Base-by-base conservation (phyloP, 371 early-diverging fungal genomes). In the Batrachochytrium dendrobatidis region DNA sequence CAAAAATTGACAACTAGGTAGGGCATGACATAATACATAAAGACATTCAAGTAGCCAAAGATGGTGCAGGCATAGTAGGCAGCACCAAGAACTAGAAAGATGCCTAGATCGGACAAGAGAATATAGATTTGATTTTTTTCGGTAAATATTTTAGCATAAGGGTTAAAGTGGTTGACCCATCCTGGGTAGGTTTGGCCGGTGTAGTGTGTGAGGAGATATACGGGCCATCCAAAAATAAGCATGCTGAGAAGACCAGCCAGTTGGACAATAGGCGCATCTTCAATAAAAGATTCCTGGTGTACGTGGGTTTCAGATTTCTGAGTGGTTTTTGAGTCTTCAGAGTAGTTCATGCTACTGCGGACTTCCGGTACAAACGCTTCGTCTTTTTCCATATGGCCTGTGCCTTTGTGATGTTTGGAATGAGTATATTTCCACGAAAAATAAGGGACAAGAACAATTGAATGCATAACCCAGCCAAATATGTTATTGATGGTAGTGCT, bases 341-440 rank as follows among this genome's bases (percentile, higher is more conserved):
- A 33, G 28, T 55, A 56, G 30, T 45, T 29, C 6, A 56, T 17
- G 24, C 51, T 22, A 51, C 51, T 59, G 58, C 88, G 82, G 58
- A 82, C 83, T 62, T 71, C 70, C 24, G 94, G 92, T 15, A 91
- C 84, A 73, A 90, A 93, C 51, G 91, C 93, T 74, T 91, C 87
- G 69, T 93, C 94, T 68, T 83, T 86, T 35, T 76, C 71, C 83
- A 91, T 78, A 73, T 89, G 86, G 53, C 81, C 85, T 56, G 86
- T 88, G 56, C 79, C 78, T 62, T 89, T 88, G 77, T 93, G 94
- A 76, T 93, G 94, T 64, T 76, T 84, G 28, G 59, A 31, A 49
- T 63, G 64, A n/a, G 58, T 34, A 55, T 55, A 55, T 35, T 62
- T 62, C 64, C 64, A 63, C 10, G 59, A 56, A 26, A 33, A 56